These are phyloP conservation scores for Capsicum baccatum DNA, from an alignment of 257 asterid species.

Conservation along the genomic window DNA sequence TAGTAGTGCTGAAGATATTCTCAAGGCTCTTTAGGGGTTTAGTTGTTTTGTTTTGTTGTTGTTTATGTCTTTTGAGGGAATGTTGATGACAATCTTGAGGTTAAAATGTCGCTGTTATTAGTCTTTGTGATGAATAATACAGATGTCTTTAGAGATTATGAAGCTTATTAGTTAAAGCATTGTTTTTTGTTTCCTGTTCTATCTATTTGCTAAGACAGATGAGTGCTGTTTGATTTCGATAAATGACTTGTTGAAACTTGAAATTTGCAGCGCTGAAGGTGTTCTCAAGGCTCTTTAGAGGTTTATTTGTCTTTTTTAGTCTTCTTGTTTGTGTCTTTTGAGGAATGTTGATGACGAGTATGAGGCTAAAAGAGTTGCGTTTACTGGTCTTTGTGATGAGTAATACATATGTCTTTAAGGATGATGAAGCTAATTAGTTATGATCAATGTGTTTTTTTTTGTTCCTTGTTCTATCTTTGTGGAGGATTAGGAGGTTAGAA, in stretches of 20 bases:
- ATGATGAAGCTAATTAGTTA: neutral
- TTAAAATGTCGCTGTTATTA: neutral
- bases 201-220: no score
- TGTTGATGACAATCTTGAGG: constrained; percentile 27
- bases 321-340: constrained; percentile 28
- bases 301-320: constrained; percentile 28
- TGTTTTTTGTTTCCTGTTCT: no score
- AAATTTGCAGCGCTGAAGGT: no score
- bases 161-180: no score
- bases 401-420: neutral
- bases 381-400: constrained; percentile 26
- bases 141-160: neutral
- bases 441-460: neutral
- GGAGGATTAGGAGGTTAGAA: no score
- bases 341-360: constrained; percentile 26
- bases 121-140: constrained; percentile 29
- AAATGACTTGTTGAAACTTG: no score
- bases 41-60: neutral
- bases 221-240: no score
- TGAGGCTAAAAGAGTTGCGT: neutral
- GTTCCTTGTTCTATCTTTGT: neutral
- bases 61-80: constrained; percentile 31
- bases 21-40: constrained; percentile 51
- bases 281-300: neutral
- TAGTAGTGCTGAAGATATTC: constrained; percentile 98